Evolutionary conservation across 129 eudicot species (phyloP), one percentile per base, ranked within the genome.

Genomic region (Erigeron canadensis): DNA sequence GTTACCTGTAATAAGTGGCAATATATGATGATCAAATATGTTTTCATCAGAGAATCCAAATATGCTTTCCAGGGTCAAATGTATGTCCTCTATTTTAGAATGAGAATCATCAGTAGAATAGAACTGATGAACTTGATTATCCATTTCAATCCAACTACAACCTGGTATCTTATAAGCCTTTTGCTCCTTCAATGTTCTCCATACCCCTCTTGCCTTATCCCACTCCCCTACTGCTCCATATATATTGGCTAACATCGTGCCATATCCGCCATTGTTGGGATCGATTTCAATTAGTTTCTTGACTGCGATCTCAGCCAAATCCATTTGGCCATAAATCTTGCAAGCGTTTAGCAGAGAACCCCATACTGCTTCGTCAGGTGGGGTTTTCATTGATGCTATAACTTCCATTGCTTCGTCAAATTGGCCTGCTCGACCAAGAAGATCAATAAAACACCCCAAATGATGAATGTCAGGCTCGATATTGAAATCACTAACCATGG

Each of bases 81-180:
- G 88, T 72, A 89, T 78, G 6, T 87, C 96, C 63, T 87, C 89
- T 19, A 79, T 65, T 76, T 77, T 83, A 8, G 83, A 95, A 85
- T 92, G 95, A 37, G 88, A 73, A 70, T 79, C 79, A 74, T 89
- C 96, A 34, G 80, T 82, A 13, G 93, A 84, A 76, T 79, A 75
- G 54, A 91, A 91, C 12, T 83, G 88, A 84, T 91, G 90, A 75
- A 91, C 86, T 71, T 71, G 79, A 73, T 71, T 77, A 62, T 88
- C 92, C 69, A 88, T 79, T 83, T 91, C 96, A 60, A 91, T 82
- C 97, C 97, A 91, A 79, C 96, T 86, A 73, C 96, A 88, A 65
- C 97, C 97, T 1, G 92, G 93, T 39, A 75, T 70, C 76, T 91
- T 91, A 71, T 84, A 54, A 22, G 81, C 82, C 79, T 86, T 82